Conservation (phyloP, 192 early-diverging fungal species). For the Piromyces finnis region DNA sequence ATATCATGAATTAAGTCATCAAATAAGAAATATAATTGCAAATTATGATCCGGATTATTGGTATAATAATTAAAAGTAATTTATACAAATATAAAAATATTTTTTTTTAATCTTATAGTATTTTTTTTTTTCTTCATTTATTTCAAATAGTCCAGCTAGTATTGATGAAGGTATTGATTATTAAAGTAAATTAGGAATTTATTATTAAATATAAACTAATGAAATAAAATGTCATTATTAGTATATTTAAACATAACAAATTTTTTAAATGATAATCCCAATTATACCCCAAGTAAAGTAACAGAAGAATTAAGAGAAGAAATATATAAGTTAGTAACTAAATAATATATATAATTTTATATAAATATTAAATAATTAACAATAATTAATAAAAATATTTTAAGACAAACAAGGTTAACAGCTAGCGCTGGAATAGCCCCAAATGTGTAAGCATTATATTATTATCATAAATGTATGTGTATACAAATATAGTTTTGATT, state of each 20-base stretch:
- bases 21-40: constrained; percentile 28
- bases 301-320: constrained; percentile 26
- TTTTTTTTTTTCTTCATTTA: constrained; percentile 1
- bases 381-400: too few species aligned
- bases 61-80: too few species aligned
- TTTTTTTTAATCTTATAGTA: not conserved
- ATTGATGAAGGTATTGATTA: constrained; percentile 18
- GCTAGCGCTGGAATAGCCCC: constrained; percentile 30
- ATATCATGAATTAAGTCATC: constrained; percentile 18
- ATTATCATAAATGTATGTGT: too few species aligned
- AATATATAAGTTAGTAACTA: constrained; percentile 12
- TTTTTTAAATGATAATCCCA: constrained; percentile 17
- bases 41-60: constrained; percentile 39
- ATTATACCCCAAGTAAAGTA: constrained; percentile 9
- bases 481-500: too few species aligned
- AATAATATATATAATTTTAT: too few species aligned
- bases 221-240: too few species aligned
- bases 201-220: too few species aligned
- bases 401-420: constrained; percentile 11
- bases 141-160: constrained; percentile 10
- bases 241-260: constrained; percentile 24
- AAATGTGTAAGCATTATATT: constrained; percentile 4
- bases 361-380: not conserved
- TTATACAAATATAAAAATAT: too few species aligned
- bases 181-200: too few species aligned